Evolutionary conservation across 1,284 basidiomycete genomes (phyloP), one percentile per base, ranked within the genome.

Genomic region (Megacollybia platyphylla): DNA sequence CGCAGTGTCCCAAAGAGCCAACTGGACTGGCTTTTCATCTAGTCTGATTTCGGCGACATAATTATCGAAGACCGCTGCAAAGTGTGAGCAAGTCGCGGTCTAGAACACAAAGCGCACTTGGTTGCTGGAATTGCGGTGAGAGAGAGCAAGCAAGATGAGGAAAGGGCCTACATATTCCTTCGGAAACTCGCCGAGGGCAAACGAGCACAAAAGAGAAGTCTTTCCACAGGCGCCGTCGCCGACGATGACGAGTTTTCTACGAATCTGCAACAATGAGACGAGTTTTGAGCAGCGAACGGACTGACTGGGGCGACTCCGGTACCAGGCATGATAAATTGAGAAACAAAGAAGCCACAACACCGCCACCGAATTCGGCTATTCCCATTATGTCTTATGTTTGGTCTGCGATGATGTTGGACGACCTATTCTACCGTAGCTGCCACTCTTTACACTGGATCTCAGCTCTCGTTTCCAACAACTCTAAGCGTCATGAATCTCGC

Each of bases 1-100:
- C 90, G 93, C 93, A 45, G 92, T 97, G 72, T 97, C 93, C 93
- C 93, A 97, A 30, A 97, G 65, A 34, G 93, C 92, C 44, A 97
- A 67, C 60, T 97, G 92, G 17, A 97, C 87, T 35, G 92, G 88
- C 63, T 97, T 97, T 51, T 92, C 92, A 62, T 98, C 94, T 44
- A 97, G 70, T 54, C 91, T 74, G 56, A 98, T 96, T 67, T 97
- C 94, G 38, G 94, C 93, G 47, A 97, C 93, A 62, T 97, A 98
- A 61, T 97, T 98, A 66, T 96, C 92, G 56, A 96, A 96, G 44
- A 96, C 91, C 44, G 90, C 88, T 82, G 65, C 46, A 48, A 56
- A 54, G 54, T 61, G 48, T 42, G 45, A 46, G 41, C 36, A 28
- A 43, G 45, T 50, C 38, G 38, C 35, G 27, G 30, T 34, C 43